Base-by-base conservation (phyloP, 768 basidiomycete genomes). In the Panus rudis region DNA sequence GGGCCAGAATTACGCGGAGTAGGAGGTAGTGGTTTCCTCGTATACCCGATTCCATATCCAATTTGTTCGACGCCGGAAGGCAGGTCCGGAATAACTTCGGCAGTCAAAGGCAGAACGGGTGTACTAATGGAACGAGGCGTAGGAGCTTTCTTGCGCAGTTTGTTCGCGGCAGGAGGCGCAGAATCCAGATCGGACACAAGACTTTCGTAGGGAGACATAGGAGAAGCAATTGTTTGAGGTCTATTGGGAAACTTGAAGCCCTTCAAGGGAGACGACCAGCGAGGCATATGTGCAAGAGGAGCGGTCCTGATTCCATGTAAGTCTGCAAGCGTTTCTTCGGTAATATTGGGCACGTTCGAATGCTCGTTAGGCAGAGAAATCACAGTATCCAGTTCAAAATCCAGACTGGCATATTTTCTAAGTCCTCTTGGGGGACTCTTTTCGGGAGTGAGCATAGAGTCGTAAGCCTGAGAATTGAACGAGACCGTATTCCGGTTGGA, bases 131-230 rank as follows among this genome's bases (percentile, higher is more conserved):
- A 62, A 28, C 67, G 63, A n/a, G n/a, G n/a, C n/a, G n/a, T n/a
- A n/a, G n/a, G n/a, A 16, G 54, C 55, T 38, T 53, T 57, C 56
- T 62, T 71, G 25, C 65, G 62, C 21, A 77, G 57, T 54, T 65
- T 76, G 43, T 65, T 70, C 63, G 64, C 20, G 40, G 43, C 59
- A 34, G 34, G 57, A 59, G 43, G 65, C 44, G 49, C 53, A 58
- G 51, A 63, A 62, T 17, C 33, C 16, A 35, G 16, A 42, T 64
- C 35, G 42, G 67, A 57, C 13, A 62, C 62, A 27, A 66, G 67
- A 11, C 61, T 61, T 41, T 63, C 56, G 50, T 72, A 68, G 39
- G 49, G 28, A 3, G n/a, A 49, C 47, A 37, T 49, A 31, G 38
- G 46, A 22, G 52, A 52, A 39, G 16, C 49, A 48, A 40, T 51